Percentiles rank a stretch among this genome's conserved stretches.
These are phyloP conservation scores for Hypoxylon sp. DNA, from an alignment of 2,329 filamentous ascomycete genomes.

Conservation along the genomic window DNA sequence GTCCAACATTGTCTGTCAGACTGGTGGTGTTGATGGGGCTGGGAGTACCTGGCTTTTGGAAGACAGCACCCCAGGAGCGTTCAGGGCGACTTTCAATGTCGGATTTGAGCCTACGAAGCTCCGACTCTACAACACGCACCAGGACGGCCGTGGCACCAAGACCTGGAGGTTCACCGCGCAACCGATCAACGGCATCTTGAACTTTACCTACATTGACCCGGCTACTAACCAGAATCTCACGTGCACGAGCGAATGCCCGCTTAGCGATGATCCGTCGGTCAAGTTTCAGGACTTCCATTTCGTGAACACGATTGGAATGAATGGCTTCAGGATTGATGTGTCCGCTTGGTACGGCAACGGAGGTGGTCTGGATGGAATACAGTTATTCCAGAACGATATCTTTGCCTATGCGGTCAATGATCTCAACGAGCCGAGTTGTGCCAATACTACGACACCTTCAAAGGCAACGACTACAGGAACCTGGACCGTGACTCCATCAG, in stretches of 20 bases:
- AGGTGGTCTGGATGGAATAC: conserved; percentile 83
- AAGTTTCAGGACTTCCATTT: conserved; percentile 90
- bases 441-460: conserved; percentile 69
- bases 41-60: conserved; percentile 84
- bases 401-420: conserved; percentile 83
- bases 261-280: conserved; percentile 72
- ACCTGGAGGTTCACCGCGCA: conserved; percentile 86
- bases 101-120: conserved; percentile 88
- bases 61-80: conserved; percentile 79
- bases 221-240: conserved; percentile 69
- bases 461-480: conserved; percentile 73
- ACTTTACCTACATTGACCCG: conserved; percentile 88
- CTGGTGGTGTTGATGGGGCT: conserved; percentile 68
- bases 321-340: conserved; percentile 83
- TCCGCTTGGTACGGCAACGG: conserved; percentile 86
- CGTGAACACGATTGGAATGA: conserved; percentile 88
- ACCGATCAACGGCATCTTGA: conserved; percentile 92
- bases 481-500: conserved; percentile 75
- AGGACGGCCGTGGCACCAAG: conserved; percentile 84
- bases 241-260: conserved; percentile 86
- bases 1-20: conserved; percentile 82
- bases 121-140: conserved; percentile 85
- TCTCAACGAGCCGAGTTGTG: conserved; percentile 90
- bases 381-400: conserved; percentile 86
- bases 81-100: conserved; percentile 84